Base-by-base conservation (phyloP, 805 yeast genomes). In the Sporopachydermia quercuum region DNA sequence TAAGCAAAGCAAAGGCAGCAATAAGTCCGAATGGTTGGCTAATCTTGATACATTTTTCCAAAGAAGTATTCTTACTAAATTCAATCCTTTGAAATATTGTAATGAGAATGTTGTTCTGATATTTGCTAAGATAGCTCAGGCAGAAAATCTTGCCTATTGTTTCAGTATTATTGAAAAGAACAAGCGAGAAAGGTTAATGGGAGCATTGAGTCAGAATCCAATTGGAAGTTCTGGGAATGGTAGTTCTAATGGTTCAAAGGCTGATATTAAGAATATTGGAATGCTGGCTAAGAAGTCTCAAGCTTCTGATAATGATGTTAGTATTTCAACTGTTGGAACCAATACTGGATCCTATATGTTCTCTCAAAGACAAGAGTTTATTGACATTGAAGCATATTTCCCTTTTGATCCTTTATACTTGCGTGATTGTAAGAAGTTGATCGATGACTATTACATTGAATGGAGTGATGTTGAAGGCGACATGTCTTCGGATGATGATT, bases 401-500 rank as follows among this genome's bases (percentile, higher is more conserved):
- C 98, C 98, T 8, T 89, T 83, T 55, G 97, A 89, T 62, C 98
- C 98, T 1, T 59, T 91, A 45, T 73, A 81, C 39, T 67, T 89
- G 45, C 79, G 77, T 36, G 59, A 59, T 6, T 71, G 83, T 37
- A 74, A 76, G 49, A 56, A 60, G 34, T 55, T 74, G 23, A 60
- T 91, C 41, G 62, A 67, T 19, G 65, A 60, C 4, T 66, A 68
- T 43, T 81, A 76, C 52, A 74, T 87, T 18, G 91, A 86, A 50
- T 89, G 97, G 97, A 69, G 68, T 30, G 86, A 75, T 35, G 82
- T 76, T 23, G 78, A 78, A 34, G 81, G 71, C 5, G 79, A 74
- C 17, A 45, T 45, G 49, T 45, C 47, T 23, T 44, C 47, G 70
- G 63, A 27, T 4, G 74, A 67, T 40, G 74, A 66, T 39, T 63